phyloP scores from a whole-genome alignment of 108 stramenopile genomes.

The Stephanodiscus triporus region DNA sequence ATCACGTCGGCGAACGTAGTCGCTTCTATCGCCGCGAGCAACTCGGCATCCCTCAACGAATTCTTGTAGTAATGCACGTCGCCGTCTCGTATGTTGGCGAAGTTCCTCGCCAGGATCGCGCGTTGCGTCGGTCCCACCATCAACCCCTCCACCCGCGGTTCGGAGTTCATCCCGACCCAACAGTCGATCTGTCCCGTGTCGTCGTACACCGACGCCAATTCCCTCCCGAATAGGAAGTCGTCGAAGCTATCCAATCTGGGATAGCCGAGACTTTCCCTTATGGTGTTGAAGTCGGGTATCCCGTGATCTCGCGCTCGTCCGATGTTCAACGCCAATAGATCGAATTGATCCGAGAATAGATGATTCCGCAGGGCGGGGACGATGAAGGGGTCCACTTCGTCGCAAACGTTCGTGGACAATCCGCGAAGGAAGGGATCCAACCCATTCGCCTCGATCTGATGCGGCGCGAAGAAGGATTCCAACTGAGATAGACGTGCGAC shows the following conservation, averaged over 20 bases:
- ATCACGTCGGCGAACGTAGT: constrained; percentile 39
- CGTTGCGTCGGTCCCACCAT: constrained; percentile 38
- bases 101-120: constrained; percentile 34
- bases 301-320: constrained; percentile 41
- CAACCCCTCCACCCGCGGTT: constrained; percentile 26
- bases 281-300: constrained; percentile 39
- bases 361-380: constrained; percentile 35
- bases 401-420: constrained; percentile 22
- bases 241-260: constrained; percentile 27
- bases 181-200: constrained; percentile 41
- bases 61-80: constrained; percentile 35
- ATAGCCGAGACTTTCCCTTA: constrained; percentile 32
- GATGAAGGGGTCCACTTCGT: constrained; percentile 36
- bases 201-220: constrained; percentile 33
- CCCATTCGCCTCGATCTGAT: constrained; percentile 14
- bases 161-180: constrained; percentile 41
- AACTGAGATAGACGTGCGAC: constrained; percentile 3
- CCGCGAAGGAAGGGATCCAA: constrained; percentile 37
- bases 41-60: constrained; percentile 8
- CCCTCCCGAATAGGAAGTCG: constrained; percentile 29
- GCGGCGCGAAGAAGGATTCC: constrained; percentile 20
- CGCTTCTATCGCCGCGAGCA: constrained; percentile 24
- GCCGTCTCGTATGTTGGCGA: constrained; percentile 39
- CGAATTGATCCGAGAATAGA: constrained; percentile 23
- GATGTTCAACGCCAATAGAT: constrained; percentile 37